Conservation (phyloP, 2,329 filamentous ascomycete species). For the Cryphonectria naterciae region DNA sequence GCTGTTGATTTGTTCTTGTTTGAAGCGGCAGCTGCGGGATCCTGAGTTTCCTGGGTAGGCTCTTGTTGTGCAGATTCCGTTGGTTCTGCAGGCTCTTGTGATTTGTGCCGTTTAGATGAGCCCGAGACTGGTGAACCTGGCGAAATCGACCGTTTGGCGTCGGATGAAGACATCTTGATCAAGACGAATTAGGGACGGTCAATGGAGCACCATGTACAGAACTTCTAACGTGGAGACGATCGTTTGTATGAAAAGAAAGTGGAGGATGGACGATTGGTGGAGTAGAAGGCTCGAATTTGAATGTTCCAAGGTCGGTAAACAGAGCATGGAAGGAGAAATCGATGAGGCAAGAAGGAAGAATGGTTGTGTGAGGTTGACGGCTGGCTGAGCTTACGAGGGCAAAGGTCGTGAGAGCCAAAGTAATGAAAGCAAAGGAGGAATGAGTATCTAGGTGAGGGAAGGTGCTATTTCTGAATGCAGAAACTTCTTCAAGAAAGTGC, state of each 20-base stretch:
- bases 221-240: background rate
- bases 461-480: background rate
- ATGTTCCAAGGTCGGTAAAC: background rate
- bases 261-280: background rate
- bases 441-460: background rate
- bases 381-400: no score
- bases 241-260: background rate
- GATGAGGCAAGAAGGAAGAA: background rate
- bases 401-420: no score
- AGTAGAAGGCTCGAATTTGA: background rate
- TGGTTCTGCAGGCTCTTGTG: background rate
- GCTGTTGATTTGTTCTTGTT: background rate
- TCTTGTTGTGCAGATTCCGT: background rate
- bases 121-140: background rate
- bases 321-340: background rate
- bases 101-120: background rate
- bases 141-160: background rate
- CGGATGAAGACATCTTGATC: background rate
- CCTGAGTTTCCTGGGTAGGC: background rate
- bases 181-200: background rate
- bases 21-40: background rate
- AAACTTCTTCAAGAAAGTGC: background rate
- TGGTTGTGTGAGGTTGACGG: background rate
- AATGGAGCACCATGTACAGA: background rate
- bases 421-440: background rate